Base-by-base conservation (phyloP, 148 eudicot genomes). In the Fagopyrum tataricum region DNA sequence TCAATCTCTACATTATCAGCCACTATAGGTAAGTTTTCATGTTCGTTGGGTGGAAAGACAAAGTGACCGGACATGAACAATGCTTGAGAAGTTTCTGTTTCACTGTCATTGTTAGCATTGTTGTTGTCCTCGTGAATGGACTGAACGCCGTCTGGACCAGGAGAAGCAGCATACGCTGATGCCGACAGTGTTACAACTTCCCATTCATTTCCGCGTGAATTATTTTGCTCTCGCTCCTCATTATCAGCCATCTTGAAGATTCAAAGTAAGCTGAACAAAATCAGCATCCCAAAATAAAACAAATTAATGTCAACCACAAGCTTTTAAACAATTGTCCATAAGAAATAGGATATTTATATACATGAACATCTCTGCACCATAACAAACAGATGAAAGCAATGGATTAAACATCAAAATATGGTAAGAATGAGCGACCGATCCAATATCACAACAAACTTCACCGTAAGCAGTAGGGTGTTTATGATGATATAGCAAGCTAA, bases 161-260 rank as follows among this genome's bases (percentile, higher is more conserved):
- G 91, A 74, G 92, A 85, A 76, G 97, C 96, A 70, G 91, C 94
- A 81, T 96, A 92, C 24, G 97, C 77, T 55, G 99, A 96, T 77
- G 96, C 91, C 4, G 99, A 90, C 76, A 96, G 88, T 47, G 97
- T 83, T 67, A 95, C 94, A 77, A 91, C 94, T 86, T 96, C 99
- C 99, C 99, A 96, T 71, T 89, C 99, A 78, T 86, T 74, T 41
- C 73, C 84, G 47, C 51, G 82, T 17, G 78, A 71, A 37, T 51
- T 71, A n/a, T 44, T 64, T 56, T 84, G 82, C 62, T 76, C 76
- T 73, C 71, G 78, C 44, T 77, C 80, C 62, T 73, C 75, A 44
- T 83, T 74, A 74, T 78, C 79, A 71, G 70, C 78, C 86, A 81
- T 83, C 78, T 75, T 66, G 49, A 39, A 26, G 4, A 20, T 55